Evolutionary conservation across 2,329 filamentous ascomycete species (phyloP), one percentile per base, ranked within the genome.

Genomic region (Aspergillus neoniger): DNA sequence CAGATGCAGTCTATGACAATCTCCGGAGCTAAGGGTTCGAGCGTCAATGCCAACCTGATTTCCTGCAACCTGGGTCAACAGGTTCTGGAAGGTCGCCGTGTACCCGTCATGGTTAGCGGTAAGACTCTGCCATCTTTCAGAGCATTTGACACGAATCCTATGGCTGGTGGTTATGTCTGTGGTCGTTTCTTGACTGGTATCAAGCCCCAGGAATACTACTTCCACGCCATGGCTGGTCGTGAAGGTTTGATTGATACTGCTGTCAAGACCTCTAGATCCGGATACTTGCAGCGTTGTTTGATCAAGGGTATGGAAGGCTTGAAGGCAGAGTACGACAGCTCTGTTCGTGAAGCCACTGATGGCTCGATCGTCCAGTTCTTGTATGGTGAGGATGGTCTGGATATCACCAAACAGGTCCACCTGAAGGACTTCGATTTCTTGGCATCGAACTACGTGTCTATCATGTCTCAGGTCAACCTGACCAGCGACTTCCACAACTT

Each of bases 1-100:
- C 94, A 98, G 78, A 99, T 99, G 94, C 95, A 99, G 82, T 88
- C 91, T 66, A 99, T 99, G 95, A 99, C 95, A 21, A 90, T 89
- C 14, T 97, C 95, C 59, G 95, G 95, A 76, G 95, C 95, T 55
- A 99, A 99, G 80, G 95, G 95, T 74, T 90, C 87, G 57, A 82
- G 86, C 70, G 95, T 99, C 77, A 99, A 99, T 74, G 95, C 95
- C 54, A 97, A 96, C 71, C 86, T 97, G 62, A 99, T 99, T 76
- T 98, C 94, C 25, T 98, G 94, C 77, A 97, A 99, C 73, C 85
- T 99, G 43, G 95, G 95, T 55, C 95, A 99, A 74, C 95, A 99
- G 74, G 92, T 96, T 79, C 79, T 99, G 69, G 95, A 99, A 83
- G 93, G 95, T 72, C 88, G 94, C 60, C 87, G 95, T 80, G 96